Base-by-base conservation (phyloP, 2,329 filamentous ascomycete species). In the Aspergillus sp. region DNA sequence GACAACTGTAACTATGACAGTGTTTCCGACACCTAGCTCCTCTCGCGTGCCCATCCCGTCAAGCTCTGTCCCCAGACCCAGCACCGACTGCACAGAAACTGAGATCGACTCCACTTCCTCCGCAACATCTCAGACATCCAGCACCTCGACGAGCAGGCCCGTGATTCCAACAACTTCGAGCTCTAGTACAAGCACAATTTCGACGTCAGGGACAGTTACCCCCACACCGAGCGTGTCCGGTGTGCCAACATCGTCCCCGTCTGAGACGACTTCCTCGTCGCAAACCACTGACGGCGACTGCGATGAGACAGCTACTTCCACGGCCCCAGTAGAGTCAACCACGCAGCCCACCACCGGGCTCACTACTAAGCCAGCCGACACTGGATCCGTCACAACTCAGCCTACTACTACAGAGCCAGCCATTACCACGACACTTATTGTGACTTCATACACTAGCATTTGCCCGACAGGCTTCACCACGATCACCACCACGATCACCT, bases 381-480 rank as follows among this genome's bases (percentile, higher is more conserved):
- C 40, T n/a, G 39, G 40, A 9, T 37, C 54, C 3, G 44, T 48
- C 19, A 54, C 52, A 9, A n/a, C 49, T 35, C 21, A 50, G 23
- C 45, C 56, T n/a, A 23, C 65, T n/a, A 61, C 62, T 23, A 63
- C 64, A 3, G 58, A 60, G 46, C 58, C 66, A 1, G 60, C 54
- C 41, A 74, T 68, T 6, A 67, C 68, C 39, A 76, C 74, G 9
- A 75, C 74, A 12, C 61, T 76, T 17, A 70, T 76, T 50, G 66
- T 70, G 37, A 78, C 76, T 33, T 74, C 73, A 17, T 78, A 77
- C 59, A 69, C 71, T 7, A 71, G 74, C 51, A 73, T 78, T 61
- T 78, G 75, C 57, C 72, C 76, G 4, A 76, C 74, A 24, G 76
- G 77, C 6, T 77, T 74, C 62, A 77, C 72, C 39, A 77, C 73